These are phyloP conservation scores for Hapsidospora chrysogenum DNA, from an alignment of 495 filamentous ascomycete species.

Conservation along the genomic window DNA sequence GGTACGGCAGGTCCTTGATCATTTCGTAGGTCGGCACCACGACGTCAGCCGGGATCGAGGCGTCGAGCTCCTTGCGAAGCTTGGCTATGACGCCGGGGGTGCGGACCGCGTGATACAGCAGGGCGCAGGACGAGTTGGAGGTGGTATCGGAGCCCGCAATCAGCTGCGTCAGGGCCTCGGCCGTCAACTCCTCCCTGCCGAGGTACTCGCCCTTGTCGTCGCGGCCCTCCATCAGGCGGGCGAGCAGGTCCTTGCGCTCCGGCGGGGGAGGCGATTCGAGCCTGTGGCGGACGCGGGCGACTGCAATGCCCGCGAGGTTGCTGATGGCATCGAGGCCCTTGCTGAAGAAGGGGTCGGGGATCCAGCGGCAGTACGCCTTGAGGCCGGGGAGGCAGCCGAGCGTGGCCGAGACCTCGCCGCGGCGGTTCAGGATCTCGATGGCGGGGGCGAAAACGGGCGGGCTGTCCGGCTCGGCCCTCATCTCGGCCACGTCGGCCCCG, in stretches of 20 bases:
- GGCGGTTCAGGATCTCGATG: constrained; percentile 54
- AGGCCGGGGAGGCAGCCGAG: constrained; percentile 42
- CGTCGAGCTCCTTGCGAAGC: constrained; percentile 58
- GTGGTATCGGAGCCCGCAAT: constrained; percentile 88
- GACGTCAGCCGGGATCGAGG: constrained; percentile 38
- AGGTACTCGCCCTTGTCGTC: constrained; percentile 63
- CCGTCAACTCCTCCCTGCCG: constrained; percentile 63
- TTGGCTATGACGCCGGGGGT: constrained; percentile 57
- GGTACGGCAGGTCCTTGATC: constrained; percentile 62
- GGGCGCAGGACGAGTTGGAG: constrained; percentile 74
- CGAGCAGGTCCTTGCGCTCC: constrained; percentile 60
- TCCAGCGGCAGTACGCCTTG: constrained; percentile 46
- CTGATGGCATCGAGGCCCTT: constrained; percentile 45
- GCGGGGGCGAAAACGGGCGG: constrained; percentile 42
- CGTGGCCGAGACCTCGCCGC: constrained; percentile 50
- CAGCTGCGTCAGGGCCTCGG: constrained; percentile 76
- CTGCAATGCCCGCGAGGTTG: constrained; percentile 57
- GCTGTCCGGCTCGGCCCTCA: constrained; percentile 31
- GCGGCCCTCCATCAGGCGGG: constrained; percentile 71
- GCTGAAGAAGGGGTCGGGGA: constrained; percentile 53
- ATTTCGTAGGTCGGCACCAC: constrained; percentile 53
- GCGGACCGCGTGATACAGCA: constrained; percentile 57
- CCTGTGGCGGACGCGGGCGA: constrained; percentile 61
- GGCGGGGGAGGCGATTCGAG: constrained; percentile 45
- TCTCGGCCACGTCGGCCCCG: constrained; percentile 40